Conservation (phyloP, 2,329 filamentous ascomycete species). For the Pseudogymnoascus sp. region DNA sequence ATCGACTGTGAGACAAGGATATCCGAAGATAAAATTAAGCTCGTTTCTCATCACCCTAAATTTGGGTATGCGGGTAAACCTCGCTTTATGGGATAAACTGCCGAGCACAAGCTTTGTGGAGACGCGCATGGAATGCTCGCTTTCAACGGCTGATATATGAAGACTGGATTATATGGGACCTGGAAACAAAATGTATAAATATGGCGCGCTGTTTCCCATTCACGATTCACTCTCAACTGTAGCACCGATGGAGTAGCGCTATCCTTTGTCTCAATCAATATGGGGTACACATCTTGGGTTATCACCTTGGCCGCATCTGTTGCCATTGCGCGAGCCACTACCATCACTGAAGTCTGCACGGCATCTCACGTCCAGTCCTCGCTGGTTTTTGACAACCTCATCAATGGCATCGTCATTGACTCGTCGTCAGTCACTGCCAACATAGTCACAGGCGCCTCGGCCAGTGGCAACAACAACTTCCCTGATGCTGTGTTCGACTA, state of each 20-base stretch:
- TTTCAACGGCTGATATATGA: not conserved
- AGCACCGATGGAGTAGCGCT: not conserved
- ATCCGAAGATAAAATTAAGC: not conserved
- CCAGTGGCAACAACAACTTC: slow-evolving; percentile 24
- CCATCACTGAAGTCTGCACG: slow-evolving; percentile 9
- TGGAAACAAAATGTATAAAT: not conserved
- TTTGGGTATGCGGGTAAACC: not conserved
- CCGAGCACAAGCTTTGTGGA: slow-evolving; percentile 2
- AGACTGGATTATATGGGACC: not conserved
- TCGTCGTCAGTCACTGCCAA: slow-evolving; percentile 31
- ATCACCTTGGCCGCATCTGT: not conserved
- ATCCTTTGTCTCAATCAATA: not conserved
- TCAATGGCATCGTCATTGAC: slow-evolving; percentile 19
- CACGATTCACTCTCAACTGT: not conserved
- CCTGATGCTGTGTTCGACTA: slow-evolving; percentile 31
- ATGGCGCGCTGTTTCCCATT: not conserved
- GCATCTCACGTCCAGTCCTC: slow-evolving; percentile 8
- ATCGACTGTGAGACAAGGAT: not conserved
- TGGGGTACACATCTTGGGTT: slow-evolving; percentile 4
- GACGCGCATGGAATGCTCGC: not conserved
- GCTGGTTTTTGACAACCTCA: not conserved
- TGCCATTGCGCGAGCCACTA: slow-evolving; percentile 7
- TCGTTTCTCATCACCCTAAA: not conserved
- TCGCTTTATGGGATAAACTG: not conserved
- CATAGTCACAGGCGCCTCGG: slow-evolving; percentile 28